A percentile compares a stretch with the other conserved stretches of the same genome.
Conservation (phyloP, 192 early-diverging fungal genomes). For the Spinellus fusiger region DNA sequence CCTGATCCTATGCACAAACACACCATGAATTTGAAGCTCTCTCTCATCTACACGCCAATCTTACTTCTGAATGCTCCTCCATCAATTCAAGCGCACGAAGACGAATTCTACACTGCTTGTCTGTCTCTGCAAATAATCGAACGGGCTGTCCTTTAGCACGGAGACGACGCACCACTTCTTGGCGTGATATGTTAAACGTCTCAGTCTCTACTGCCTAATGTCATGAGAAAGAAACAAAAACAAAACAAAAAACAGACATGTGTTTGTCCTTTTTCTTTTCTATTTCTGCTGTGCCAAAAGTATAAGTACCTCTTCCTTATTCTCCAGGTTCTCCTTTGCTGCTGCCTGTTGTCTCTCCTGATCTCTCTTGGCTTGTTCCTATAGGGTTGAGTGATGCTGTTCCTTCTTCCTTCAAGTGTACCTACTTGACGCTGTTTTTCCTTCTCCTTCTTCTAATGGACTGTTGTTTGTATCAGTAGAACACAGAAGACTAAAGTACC, state of each 20-base stretch:
- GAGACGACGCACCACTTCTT: slow-evolving; percentile 77
- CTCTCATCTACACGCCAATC: neutral
- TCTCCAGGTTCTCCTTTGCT: slow-evolving; percentile 8
- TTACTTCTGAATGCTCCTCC: slow-evolving; percentile 66
- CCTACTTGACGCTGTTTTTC: slow-evolving; percentile 19
- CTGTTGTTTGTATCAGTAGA: neutral
- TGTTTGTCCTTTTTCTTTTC: neutral
- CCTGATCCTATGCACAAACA: slow-evolving; percentile 27
- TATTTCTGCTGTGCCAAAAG: neutral
- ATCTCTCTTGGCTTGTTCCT: slow-evolving; percentile 11
- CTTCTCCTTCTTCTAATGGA: slow-evolving; percentile 7
- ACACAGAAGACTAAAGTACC: slow-evolving; percentile 22
- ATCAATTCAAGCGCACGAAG: slow-evolving; percentile 74
- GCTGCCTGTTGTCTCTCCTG: slow-evolving; percentile 19
- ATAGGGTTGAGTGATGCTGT: neutral
- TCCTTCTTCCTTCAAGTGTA: neutral
- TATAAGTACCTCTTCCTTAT: slow-evolving; percentile 16
- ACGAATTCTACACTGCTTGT: slow-evolving; percentile 69
- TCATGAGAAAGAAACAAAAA: neutral
- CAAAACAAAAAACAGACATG: neutral
- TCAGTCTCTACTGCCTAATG: slow-evolving; percentile 20
- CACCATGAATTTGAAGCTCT: neutral
- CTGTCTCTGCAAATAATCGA: slow-evolving; percentile 86
- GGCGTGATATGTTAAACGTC: slow-evolving; percentile 55
- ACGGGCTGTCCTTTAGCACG: slow-evolving; percentile 86